Percentiles rank a stretch among this genome's conserved stretches.
Evolutionary conservation across 805 yeast species (phyloP).

Genomic region (Candida broadrunensis): DNA sequence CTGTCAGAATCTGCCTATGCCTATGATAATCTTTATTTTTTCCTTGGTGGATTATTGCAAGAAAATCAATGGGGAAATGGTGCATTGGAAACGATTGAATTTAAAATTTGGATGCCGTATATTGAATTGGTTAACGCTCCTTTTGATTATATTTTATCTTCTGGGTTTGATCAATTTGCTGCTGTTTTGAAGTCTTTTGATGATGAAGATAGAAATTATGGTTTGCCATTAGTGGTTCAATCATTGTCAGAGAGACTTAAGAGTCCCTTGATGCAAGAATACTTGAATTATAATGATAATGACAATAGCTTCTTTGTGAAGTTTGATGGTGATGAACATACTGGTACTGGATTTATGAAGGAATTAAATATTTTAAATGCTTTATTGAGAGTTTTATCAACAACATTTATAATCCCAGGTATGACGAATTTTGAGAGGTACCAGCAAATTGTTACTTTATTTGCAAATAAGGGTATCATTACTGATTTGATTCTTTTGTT

Average conservation of each 20-base stretch:
- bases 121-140: constrained; percentile 54
- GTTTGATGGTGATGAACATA: constrained; percentile 20
- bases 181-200: constrained; percentile 57
- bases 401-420: constrained; percentile 54
- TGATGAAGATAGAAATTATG: constrained; percentile 52
- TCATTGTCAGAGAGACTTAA: constrained; percentile 27
- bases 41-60: constrained; percentile 51
- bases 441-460: constrained; percentile 36
- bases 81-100: constrained; percentile 32
- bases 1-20: constrained; percentile 42
- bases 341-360: constrained; percentile 31
- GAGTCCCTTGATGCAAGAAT: constrained; percentile 21
- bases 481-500: constrained; percentile 44
- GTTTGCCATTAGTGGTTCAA: constrained; percentile 33
- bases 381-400: constrained; percentile 50
- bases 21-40: constrained; percentile 48
- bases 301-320: constrained; percentile 34
- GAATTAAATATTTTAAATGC: constrained; percentile 39
- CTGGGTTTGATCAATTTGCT: constrained; percentile 49
- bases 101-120: constrained; percentile 46
- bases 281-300: constrained; percentile 26
- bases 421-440: constrained; percentile 47
- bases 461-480: constrained; percentile 43
- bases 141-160: constrained; percentile 57
- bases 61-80: constrained; percentile 48